Base-by-base conservation (phyloP, 768 basidiomycete species). In the Auricularia sp. region DNA sequence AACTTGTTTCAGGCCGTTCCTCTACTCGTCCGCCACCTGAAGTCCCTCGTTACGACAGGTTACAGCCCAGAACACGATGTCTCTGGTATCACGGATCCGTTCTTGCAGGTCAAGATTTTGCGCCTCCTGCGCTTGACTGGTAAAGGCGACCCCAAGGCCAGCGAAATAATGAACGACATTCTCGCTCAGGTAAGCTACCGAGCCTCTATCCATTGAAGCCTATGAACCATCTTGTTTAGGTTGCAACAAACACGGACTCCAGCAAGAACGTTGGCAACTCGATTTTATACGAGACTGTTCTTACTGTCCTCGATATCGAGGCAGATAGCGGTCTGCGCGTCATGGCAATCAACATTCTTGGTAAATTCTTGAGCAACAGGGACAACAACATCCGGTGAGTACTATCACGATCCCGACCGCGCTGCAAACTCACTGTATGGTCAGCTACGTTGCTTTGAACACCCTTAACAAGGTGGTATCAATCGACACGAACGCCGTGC, bases 51-150 rank as follows among this genome's bases (percentile, higher is more conserved):
- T 51, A 94, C 96, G 0, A 97, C 95, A 3, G 96, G 96, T 8
- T 98, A 97, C 75, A 96, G 93, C 70, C 95, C 97, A 29, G 97
- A 98, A 73, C 97, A 98, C 71, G 97, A 99, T 69, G 97, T 99
- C 10, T 93, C 93, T n/a, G 97, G 97, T 43, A 97, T 99, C 75
- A 98, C 97, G 16, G 94, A 96, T 75, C 93, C 93, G 6, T 95
- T 95, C 80, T 78, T 95, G 6, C 93, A 96, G 74, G 87, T 95
- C 69, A 99, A 98, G 76, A 86, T 96, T 51, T 79, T 99, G 29
- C 87, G 94, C 11, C 78, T 99, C 44, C 78, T 99, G 56, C 85
- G 94, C 36, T 70, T 97, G n/a, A 84, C 98, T 33, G 97, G 96
- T 7, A 86, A 79, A 70, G 89, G 87, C 0, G 92, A 97, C 70